Base-by-base conservation (phyloP, 441 rosid species). In the Cnidoscolus chayamansa region DNA sequence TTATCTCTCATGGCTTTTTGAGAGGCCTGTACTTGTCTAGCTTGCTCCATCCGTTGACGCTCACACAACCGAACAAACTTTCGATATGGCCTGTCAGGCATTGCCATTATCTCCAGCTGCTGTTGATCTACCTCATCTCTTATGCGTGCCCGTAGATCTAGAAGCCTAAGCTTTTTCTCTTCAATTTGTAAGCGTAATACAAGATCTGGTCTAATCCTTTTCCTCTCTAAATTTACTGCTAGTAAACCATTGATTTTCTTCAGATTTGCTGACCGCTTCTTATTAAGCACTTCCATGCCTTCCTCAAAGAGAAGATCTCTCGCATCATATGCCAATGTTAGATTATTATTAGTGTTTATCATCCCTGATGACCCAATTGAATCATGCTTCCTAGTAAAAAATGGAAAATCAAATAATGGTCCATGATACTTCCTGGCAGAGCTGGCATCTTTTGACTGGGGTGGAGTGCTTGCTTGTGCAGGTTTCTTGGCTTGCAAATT, bases 181-280 rank as follows among this genome's bases (percentile, higher is more conserved):
- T 96, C 98, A 77, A 96, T 96, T 83, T 96, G 99, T 82, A 96
- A 83, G 60, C 98, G 92, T 72, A 96, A 78, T 67, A 96, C 96
- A 86, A 96, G 98, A 88, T 96, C 99, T 65, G 99, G 99, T 86
- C 91, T 85, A 75, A 96, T 94, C 85, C 99, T 88, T 84, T 94
- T 96, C 82, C 97, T 92, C 82, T 96, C 99, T 79, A 94, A 85
- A 83, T 96, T 96, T 63, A 86, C 91, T 69, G 98, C 88, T 70
- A 96, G 83, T 67, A 96, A 76, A 63, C 92, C 86, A 57, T 86
- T 87, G 73, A 96, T 96, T 83, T 92, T 96, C 88, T 85, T 92
- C 83, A 96, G 78, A 84, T 86, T 86, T 79, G 90, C 90, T 11
- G 90, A 81, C 81, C 98, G 86, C 82, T 87, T 93, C 83, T 86